Evolutionary conservation across 768 basidiomycete genomes (phyloP).

Genomic region (Boletus patriciae): DNA sequence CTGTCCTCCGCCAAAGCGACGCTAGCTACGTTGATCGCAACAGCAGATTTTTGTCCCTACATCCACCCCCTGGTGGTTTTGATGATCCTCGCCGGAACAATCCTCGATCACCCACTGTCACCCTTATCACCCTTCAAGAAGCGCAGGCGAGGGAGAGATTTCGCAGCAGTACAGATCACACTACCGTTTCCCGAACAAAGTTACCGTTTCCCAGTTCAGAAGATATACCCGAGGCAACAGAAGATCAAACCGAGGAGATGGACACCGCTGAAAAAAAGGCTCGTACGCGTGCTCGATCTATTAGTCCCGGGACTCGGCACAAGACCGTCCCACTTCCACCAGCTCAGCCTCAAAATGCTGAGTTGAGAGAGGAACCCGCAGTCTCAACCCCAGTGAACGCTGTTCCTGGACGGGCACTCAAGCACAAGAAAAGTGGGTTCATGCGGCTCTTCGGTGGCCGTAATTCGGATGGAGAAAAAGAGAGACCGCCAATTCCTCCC

Average conservation of each 20-base stretch:
- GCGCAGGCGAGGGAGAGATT: conserved; percentile 67
- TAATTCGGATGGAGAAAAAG: conserved; percentile 31
- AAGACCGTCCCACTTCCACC: conserved; percentile 40
- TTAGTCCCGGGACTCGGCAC: conserved; percentile 58
- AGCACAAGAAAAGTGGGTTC: conserved; percentile 80
- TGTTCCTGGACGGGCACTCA: conserved; percentile 49
- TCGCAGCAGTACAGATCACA: conserved; percentile 48
- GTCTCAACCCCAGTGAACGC: conserved; percentile 11
- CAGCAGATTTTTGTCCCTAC: conserved; percentile 31
- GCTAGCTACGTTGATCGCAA: conserved; percentile 30
- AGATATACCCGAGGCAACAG: conserved; percentile 23
- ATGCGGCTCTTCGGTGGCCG: conserved; percentile 71
- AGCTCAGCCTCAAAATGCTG: conserved; percentile 38
- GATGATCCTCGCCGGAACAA: conserved; percentile 53
- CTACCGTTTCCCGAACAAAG: conserved; percentile 25
- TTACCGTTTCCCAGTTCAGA: conserved; percentile 37
- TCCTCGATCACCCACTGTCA: conserved; percentile 50
- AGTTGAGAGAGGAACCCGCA: conserved; percentile 43
- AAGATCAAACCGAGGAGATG: conserved; percentile 25
- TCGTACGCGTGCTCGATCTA: conserved; percentile 55
- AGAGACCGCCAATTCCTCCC: conserved; percentile 58
- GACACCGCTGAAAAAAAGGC: conserved; percentile 21
- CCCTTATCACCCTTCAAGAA: conserved; percentile 75
- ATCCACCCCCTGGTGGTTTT: conserved; percentile 34
- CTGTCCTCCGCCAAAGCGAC: conserved; percentile 36